These are phyloP conservation scores for Wickerhamomyces mucosus DNA, from an alignment of 805 yeast species.

Conservation along the genomic window DNA sequence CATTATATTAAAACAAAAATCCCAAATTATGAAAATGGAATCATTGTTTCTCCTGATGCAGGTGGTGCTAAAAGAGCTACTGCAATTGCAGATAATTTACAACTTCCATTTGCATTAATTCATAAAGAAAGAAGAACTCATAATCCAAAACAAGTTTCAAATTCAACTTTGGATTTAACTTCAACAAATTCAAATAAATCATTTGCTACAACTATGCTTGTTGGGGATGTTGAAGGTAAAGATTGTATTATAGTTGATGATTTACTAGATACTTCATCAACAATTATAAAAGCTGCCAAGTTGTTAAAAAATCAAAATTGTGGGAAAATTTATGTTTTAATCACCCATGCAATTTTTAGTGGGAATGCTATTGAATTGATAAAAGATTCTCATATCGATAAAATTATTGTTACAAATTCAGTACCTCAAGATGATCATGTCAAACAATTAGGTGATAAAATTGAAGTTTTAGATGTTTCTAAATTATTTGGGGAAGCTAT, in stretches of 20 bases:
- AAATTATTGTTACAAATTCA: slow-evolving; percentile 80
- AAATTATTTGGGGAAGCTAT: slow-evolving; percentile 89
- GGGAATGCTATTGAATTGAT: slow-evolving; percentile 83
- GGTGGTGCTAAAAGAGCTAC: slow-evolving; percentile 99
- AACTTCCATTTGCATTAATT: slow-evolving; percentile 84
- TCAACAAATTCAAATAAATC: slow-evolving; percentile 1
- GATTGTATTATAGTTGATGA: slow-evolving; percentile 92
- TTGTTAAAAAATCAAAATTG: slow-evolving; percentile 92
- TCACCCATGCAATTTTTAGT: slow-evolving; percentile 88
- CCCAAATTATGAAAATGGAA: slow-evolving; percentile 75
- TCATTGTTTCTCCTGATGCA: slow-evolving; percentile 95
- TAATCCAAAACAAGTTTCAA: slow-evolving; percentile 22
- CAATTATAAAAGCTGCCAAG: slow-evolving; percentile 88
- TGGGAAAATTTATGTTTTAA: slow-evolving; percentile 69
- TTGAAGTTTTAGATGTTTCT: slow-evolving; percentile 82
- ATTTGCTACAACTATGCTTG: slow-evolving; percentile 85
- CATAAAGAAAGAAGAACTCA: slow-evolving; percentile 80
- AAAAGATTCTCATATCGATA: slow-evolving; percentile 61
- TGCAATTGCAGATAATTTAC: slow-evolving; percentile 82
- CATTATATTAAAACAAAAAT: slow-evolving; percentile 72
- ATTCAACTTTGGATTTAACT: slow-evolving; percentile 12
- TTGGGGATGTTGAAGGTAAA: slow-evolving; percentile 84
- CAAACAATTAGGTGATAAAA: slow-evolving; percentile 43
- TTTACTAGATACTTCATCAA: slow-evolving; percentile 85
- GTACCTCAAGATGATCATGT: slow-evolving; percentile 71